Conservation (phyloP, 1,284 basidiomycete species). For the Phylloboletellus chloephorus region DNA sequence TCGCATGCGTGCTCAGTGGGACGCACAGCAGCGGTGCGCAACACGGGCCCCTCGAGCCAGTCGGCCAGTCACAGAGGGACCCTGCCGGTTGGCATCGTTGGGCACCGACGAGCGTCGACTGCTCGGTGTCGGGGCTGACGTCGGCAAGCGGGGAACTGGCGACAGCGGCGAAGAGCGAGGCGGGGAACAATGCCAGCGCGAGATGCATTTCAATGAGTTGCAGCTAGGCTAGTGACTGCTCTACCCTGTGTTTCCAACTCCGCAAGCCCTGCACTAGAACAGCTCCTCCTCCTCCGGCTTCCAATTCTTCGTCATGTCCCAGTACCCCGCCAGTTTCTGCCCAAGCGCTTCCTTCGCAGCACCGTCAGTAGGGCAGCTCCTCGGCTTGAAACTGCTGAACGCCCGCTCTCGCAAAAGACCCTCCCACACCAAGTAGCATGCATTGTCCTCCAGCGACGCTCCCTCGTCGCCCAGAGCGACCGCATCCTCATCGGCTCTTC, state of each 20-base stretch:
- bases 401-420: slow-evolving; percentile 80
- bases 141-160: slow-evolving; percentile 11
- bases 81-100: slow-evolving; percentile 7
- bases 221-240: no score
- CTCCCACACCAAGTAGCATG: slow-evolving; percentile 91
- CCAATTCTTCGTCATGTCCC: slow-evolving; percentile 92
- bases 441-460: slow-evolving; percentile 74
- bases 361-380: slow-evolving; percentile 80
- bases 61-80: slow-evolving; percentile 15
- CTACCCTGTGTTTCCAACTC: slow-evolving; percentile 10
- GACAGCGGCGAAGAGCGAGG: slow-evolving; percentile 5
- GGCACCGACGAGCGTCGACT: slow-evolving; percentile 2
- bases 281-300: slow-evolving; percentile 71
- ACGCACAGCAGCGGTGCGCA: slow-evolving; percentile 16
- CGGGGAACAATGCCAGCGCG: background rate
- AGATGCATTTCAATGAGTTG: slow-evolving; percentile 13
- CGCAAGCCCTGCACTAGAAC: slow-evolving; percentile 43
- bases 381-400: slow-evolving; percentile 79
- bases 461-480: slow-evolving; percentile 9
- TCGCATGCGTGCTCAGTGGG: slow-evolving; percentile 1
- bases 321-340: slow-evolving; percentile 78
- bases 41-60: slow-evolving; percentile 19
- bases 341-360: slow-evolving; percentile 84
- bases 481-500: slow-evolving; percentile 19
- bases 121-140: slow-evolving; percentile 7